Base-by-base conservation (phyloP, 495 filamentous ascomycete species). In the Neurospora sp. region DNA sequence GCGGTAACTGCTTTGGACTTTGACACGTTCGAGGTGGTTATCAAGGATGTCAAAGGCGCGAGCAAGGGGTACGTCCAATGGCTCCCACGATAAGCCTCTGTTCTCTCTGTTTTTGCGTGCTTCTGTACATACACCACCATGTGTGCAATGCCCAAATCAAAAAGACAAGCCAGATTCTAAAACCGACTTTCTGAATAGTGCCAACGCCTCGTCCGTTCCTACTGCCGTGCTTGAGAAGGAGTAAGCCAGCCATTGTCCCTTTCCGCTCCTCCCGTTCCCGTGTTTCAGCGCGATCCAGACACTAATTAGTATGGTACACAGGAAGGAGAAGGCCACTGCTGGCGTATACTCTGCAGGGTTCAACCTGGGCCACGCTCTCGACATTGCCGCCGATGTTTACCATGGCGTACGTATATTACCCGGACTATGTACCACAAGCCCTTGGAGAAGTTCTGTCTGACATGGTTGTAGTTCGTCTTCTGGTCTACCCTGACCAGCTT, bases 1-100 rank as follows among this genome's bases (percentile, higher is more conserved):
- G 94, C 96, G 42, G 91, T 98, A 71, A 98, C 96, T 10, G 93
- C 93, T n/a, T 82, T 98, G 71, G 96, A 99, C 81, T 99, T 98
- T 84, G 88, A 90, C 48, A 90, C 89, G 35, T 91, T 99, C 79
- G 95, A 99, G 79, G 82, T 99, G 74, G 88, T 94, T 77, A 86
- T 99, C 72, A 91, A 88, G 81, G 96, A 99, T 85, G 86, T 93
- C 48, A 94, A 94, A 82, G 94, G 96, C 70, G 83, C 90, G 78
- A 94, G 92, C 84, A 96, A 95, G 94, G 96, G 96, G 96, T 99
- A 99, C 90, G 96, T 98, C 87, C 89, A 90, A 82, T 93, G 93
- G 93, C 93, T 98, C 87, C 96, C 96, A 75, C 92, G 90, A 86
- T 99, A 86, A 35, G 78, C 77, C 73, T 75, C 61, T 41, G 70